Conservation (phyloP, 164 flowering plant species). For the Vitis rupestris region DNA sequence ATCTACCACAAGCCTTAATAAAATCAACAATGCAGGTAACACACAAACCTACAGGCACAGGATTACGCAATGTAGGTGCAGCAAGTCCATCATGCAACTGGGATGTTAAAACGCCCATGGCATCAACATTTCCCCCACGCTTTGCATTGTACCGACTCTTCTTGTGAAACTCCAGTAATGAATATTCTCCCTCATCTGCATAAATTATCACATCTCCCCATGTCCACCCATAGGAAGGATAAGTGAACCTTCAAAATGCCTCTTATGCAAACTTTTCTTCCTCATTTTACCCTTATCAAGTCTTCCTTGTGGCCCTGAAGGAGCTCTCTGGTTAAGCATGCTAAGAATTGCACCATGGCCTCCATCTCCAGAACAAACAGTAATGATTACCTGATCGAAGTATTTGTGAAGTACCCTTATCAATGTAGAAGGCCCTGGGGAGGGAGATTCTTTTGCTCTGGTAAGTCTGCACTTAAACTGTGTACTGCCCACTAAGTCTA, state of each 20-base stretch:
- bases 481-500: constrained; percentile 4
- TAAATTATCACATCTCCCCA: constrained; percentile 90
- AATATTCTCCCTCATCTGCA: constrained; percentile 78
- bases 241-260: constrained; percentile 87
- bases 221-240: constrained; percentile 91
- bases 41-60: constrained; percentile 89
- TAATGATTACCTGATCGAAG: constrained; percentile 83
- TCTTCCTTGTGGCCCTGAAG: constrained; percentile 43
- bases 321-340: constrained; percentile 45
- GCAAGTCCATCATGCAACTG: constrained; percentile 63
- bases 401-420: constrained; percentile 82
- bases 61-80: constrained; percentile 80
- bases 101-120: constrained; percentile 81
- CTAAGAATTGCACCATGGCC: constrained; percentile 89
- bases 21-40: neutral
- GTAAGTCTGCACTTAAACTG: constrained; percentile 45
- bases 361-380: constrained; percentile 94
- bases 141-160: constrained; percentile 70
- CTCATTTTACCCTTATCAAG: constrained; percentile 41
- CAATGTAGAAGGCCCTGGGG: constrained; percentile 36
- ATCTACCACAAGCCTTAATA: neutral
- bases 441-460: constrained; percentile 40
- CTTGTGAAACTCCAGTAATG: constrained; percentile 75
- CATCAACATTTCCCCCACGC: constrained; percentile 93
- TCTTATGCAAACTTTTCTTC: constrained; percentile 52